Evolutionary conservation across 208 protist genomes (phyloP).

Genomic region (Naegleria gruberi): DNA sequence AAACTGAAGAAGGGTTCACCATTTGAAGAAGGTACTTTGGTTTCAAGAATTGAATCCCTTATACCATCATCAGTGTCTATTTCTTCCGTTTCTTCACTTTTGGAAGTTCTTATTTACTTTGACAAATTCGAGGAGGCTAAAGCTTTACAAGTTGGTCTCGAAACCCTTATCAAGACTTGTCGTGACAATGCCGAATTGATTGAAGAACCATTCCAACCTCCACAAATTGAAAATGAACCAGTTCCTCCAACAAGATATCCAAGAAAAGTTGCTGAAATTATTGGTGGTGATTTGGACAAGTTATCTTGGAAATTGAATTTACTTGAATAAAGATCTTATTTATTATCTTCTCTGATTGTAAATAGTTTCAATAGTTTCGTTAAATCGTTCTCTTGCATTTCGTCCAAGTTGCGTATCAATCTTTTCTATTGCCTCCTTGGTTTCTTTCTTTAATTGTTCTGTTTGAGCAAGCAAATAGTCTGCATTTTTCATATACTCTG

Average conservation of each 20-base stretch:
- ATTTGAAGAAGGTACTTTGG: background rate
- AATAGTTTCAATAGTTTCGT: background rate
- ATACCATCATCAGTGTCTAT: background rate
- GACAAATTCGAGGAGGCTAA: background rate
- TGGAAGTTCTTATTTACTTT: background rate
- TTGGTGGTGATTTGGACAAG: background rate
- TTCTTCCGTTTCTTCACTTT: background rate
- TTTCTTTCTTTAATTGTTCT: background rate
- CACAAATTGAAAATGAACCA: background rate
- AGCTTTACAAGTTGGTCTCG: background rate
- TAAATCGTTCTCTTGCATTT: background rate
- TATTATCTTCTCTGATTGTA: background rate
- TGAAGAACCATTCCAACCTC: background rate
- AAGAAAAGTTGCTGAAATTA: background rate
- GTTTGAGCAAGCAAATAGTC: background rate
- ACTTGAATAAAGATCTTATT: too few species aligned
- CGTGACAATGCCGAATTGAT: background rate
- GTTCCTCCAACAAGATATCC: background rate
- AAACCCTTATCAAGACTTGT: background rate
- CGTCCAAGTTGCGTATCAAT: too few species aligned
- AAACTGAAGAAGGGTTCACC: slow-evolving; percentile 4
- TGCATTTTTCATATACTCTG: background rate
- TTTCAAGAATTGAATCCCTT: background rate
- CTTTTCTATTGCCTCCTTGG: background rate
- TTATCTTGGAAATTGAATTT: background rate